These are phyloP conservation scores for Telopea speciosissima DNA, from an alignment of 177 flowering plant genomes.

Conservation along the genomic window DNA sequence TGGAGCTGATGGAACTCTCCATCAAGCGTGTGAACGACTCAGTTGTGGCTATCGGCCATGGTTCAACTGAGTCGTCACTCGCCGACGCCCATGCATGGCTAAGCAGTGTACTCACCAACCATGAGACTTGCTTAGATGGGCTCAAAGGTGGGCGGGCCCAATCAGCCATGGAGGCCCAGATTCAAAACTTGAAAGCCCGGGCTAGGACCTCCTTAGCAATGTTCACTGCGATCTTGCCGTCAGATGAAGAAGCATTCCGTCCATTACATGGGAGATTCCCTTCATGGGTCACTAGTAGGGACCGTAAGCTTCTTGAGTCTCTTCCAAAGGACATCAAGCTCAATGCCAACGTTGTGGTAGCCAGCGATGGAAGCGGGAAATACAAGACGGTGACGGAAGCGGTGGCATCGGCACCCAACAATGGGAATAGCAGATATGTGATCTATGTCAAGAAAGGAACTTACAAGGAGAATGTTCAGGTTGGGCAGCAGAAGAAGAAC, in stretches of 20 bases:
- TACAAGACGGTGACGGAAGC: slow-evolving; percentile 52
- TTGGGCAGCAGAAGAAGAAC: slow-evolving; percentile 47
- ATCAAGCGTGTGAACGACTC: slow-evolving; percentile 31
- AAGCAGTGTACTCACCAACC: slow-evolving; percentile 55
- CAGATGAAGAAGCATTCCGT: background rate
- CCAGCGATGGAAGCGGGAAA: slow-evolving; percentile 61
- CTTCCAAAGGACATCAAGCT: slow-evolving; percentile 21
- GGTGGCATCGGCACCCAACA: slow-evolving; percentile 40
- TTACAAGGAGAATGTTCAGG: slow-evolving; percentile 55
- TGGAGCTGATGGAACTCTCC: slow-evolving; percentile 40
- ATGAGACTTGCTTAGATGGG: slow-evolving; percentile 53
- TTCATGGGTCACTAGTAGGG: slow-evolving; percentile 39
- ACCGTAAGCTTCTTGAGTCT: slow-evolving; percentile 35
- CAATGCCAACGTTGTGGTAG: slow-evolving; percentile 52
- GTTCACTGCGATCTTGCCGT: slow-evolving; percentile 22
- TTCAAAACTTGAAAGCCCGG: slow-evolving; percentile 33
- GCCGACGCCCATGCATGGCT: slow-evolving; percentile 57
- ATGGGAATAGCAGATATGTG: slow-evolving; percentile 32
- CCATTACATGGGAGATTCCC: slow-evolving; percentile 29
- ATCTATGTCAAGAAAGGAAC: slow-evolving; percentile 55
- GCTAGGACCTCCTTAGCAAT: slow-evolving; percentile 40
- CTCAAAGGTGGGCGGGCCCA: slow-evolving; percentile 19
- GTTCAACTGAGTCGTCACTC: slow-evolving; percentile 10
- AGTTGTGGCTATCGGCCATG: slow-evolving; percentile 12
- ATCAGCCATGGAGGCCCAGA: slow-evolving; percentile 12